Evolutionary conservation across 441 rosid genomes (phyloP).

Genomic region (Eutrema salsugineum): DNA sequence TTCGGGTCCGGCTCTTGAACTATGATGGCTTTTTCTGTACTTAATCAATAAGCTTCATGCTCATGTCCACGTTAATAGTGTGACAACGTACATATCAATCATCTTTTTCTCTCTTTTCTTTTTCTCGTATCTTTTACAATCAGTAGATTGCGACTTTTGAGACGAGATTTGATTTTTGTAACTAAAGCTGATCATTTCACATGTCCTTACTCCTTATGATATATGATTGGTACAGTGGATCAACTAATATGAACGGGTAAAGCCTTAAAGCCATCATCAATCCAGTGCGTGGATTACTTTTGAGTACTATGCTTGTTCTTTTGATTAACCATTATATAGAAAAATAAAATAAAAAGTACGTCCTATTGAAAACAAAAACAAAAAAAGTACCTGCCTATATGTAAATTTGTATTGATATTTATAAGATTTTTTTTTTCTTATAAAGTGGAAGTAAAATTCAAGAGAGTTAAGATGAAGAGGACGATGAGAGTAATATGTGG

Average conservation of each 20-base stretch:
- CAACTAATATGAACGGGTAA: background rate
- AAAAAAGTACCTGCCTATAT: too few relatives aligned
- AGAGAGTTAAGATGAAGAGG: background rate
- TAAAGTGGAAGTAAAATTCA: background rate
- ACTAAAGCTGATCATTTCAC: background rate
- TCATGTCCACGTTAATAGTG: conserved; percentile 13
- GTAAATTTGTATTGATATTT: background rate
- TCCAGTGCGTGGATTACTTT: too few relatives aligned
- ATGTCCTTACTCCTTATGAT: background rate
- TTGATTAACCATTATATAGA: too few relatives aligned
- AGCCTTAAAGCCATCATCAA: background rate
- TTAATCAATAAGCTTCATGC: conserved; percentile 8
- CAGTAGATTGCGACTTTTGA: conserved; percentile 13
- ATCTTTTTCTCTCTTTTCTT: background rate
- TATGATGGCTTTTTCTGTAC: background rate
- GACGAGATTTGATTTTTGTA: conserved; percentile 13
- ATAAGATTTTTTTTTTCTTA: background rate
- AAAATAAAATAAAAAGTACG: too few relatives aligned
- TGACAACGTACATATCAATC: conserved; percentile 14
- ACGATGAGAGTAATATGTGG: background rate
- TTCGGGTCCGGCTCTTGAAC: conserved; percentile 1
- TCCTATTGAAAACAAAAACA: too few relatives aligned
- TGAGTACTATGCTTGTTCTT: too few relatives aligned
- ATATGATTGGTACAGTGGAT: background rate
- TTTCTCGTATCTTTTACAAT: conserved; percentile 5